Base-by-base conservation (phyloP, 2,329 filamentous ascomycete genomes). In the Dactylella cylindrospora region DNA sequence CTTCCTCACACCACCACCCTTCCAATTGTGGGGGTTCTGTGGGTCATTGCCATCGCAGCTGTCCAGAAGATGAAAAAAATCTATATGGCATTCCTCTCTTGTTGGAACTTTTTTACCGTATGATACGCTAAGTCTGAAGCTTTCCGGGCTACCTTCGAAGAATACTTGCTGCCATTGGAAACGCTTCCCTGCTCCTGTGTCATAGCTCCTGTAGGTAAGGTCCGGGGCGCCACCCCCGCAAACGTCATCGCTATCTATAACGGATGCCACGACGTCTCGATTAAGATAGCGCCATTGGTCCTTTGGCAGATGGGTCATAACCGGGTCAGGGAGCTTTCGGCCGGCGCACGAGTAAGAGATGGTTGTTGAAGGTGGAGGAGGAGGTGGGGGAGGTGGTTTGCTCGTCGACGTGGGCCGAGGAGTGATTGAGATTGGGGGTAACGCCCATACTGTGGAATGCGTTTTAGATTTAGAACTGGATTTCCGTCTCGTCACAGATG, bases 71-170 rank as follows among this genome's bases (percentile, higher is more conserved):
- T 32, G 38, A 12, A 43, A 22, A 12, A 52, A 12, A 31, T 52
- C 26, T 20, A 25, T 15, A 5, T 17, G 28, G 4, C 9, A 35
- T 36, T 43, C 26, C 25, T 33, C 10, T n/a, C 32, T 41, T 5
- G 15, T 23, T 2, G 47, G 47, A 13, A 36, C 35, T 1, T 17
- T 32, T 5, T 29, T 23, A 1, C 15, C 17, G 35, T 36, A 51
- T 13, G n/a, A 20, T 2, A 40, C 15, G 4, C 7, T 12, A 13
- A 51, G 31, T 7, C 15, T n/a, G 19, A 52, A 13, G 12, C 26
- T 40, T 35, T 52, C 47, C 13, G 38, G 47, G 6, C 36, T 43
- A 3, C 47, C 47, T 28, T 35, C 17, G 22, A 23, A 52, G 13
- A 52, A 52, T 1, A 5, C 25, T 17, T 22, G 32, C 10, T 20